Evolutionary conservation across 306 rosid genomes (phyloP).

Genomic region (Dalbergia oliveri): DNA sequence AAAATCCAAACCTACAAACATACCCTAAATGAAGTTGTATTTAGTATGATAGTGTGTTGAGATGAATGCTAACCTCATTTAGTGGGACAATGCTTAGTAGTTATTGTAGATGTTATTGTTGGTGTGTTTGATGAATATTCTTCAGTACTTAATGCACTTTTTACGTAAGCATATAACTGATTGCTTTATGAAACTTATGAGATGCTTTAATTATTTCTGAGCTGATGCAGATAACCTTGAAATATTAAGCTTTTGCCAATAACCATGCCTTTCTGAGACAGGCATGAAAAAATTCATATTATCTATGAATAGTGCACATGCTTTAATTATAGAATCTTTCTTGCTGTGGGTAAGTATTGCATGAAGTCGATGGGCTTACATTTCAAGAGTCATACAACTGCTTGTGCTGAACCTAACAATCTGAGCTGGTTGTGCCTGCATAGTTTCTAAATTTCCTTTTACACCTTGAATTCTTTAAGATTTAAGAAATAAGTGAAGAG

Average conservation of each 20-base stretch:
- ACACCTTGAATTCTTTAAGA: conserved; percentile 3
- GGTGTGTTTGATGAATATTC: conserved; percentile 8
- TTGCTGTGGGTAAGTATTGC: neutral
- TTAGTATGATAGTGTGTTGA: neutral
- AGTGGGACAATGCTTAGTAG: no score
- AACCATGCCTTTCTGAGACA: conserved; percentile 19
- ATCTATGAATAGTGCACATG: neutral
- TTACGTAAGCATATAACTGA: neutral
- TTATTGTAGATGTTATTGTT: neutral
- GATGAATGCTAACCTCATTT: no score
- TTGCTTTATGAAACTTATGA: conserved; percentile 20
- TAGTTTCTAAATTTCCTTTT: conserved; percentile 19
- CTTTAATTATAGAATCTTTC: neutral
- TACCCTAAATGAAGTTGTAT: conserved; percentile 30
- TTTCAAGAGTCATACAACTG: conserved; percentile 17
- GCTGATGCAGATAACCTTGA: conserved; percentile 34
- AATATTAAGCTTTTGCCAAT: conserved; percentile 2
- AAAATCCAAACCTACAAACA: no score
- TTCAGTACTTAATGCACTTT: conserved; percentile 11
- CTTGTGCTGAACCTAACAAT: conserved; percentile 11
- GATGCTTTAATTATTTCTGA: conserved; percentile 17
- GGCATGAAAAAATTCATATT: conserved; percentile 1
- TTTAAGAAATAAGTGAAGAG: neutral
- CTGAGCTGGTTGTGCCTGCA: conserved; percentile 10
- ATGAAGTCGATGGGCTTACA: conserved; percentile 8